Conservation (phyloP, 176 grass and related monocot species). For the Otatea glauca region DNA sequence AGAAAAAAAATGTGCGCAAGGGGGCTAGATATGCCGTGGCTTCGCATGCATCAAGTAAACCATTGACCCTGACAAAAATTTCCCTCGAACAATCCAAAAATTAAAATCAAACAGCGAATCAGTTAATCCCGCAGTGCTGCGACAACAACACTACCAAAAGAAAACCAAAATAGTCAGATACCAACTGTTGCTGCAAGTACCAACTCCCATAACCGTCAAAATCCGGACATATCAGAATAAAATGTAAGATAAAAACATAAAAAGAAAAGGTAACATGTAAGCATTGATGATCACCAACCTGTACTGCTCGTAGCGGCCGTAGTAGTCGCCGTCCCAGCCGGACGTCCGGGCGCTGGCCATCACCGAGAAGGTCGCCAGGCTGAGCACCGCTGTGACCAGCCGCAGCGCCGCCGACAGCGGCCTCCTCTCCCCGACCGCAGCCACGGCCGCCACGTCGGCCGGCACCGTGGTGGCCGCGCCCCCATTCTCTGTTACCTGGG, state of each 20-base stretch:
- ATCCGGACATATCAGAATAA: constrained; percentile 9
- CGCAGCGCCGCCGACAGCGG: constrained; percentile 57
- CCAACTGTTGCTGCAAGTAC: not conserved
- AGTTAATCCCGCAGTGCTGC: not conserved
- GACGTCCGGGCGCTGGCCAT: constrained; percentile 70
- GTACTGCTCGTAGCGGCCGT: constrained; percentile 71
- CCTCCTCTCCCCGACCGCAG: constrained; percentile 52
- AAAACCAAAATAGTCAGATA: not conserved
- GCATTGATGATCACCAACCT: constrained; percentile 42
- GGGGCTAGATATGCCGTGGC: no score
- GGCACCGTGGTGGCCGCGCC: not conserved
- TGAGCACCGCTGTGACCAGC: constrained; percentile 68
- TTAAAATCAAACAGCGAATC: not conserved
- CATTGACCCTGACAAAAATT: not conserved
- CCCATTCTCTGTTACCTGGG: constrained; percentile 29
- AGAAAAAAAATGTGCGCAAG: no score
- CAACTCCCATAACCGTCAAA: not conserved
- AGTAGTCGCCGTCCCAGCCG: constrained; percentile 91
- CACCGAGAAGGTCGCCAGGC: constrained; percentile 73
- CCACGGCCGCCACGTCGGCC: constrained; percentile 33
- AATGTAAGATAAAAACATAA: not conserved
- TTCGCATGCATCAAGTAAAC: not conserved
- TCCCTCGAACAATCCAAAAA: not conserved
- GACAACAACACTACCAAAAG: not conserved
- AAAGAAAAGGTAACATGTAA: not conserved